Evolutionary conservation across 2,329 filamentous ascomycete genomes (phyloP), one percentile per base, ranked within the genome.

Genomic region (Pochonia chlamydosporia): DNA sequence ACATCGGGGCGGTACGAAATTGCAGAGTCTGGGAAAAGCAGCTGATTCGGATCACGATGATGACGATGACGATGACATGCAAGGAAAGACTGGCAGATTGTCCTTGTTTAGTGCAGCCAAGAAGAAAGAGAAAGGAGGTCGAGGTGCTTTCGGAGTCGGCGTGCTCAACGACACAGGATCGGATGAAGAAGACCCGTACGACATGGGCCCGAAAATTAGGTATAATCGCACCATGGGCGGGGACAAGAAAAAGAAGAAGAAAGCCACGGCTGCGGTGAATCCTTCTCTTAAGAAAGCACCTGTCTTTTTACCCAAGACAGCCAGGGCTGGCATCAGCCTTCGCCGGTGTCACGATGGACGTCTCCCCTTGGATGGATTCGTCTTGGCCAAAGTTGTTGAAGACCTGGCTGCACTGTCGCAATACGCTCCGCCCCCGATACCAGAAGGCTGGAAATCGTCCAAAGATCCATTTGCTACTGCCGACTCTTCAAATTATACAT

Each of bases 151-250:
- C 53, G 92, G 92, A 0, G 84, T 96, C 13, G 92, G 92, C 0
- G 75, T 96, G 2, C 68, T 97, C 40, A 96, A 97, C 58, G 92
- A 96, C 55, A 93, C 85, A 18, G 91, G 90, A 10, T 96, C 92
- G 4, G 93, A 97, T 55, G 91, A 96, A 40, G 93, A 97, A 58
- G 91, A 96, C 59, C 87, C 89, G 0, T 97, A 96, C 61, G 87
- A 92, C 49, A 84, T 97, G 45, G 92, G 92, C 0, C 93, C 93
- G 0, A 85, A 83, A 55, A 95, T 96, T 62, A 89, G 85, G 11
- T 96, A 95, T 65, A 95, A 88, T 57, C 81, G 84, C 35, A 76
- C 85, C 5, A 81, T 96, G 50, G 90, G 89, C 16, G 86, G 84
- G 0, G 85, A 91, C 52, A 95, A 88, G 65, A 86, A 85, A 63